Conservation (phyloP, 2,329 filamentous ascomycete species). For the Fusarium secorum region DNA sequence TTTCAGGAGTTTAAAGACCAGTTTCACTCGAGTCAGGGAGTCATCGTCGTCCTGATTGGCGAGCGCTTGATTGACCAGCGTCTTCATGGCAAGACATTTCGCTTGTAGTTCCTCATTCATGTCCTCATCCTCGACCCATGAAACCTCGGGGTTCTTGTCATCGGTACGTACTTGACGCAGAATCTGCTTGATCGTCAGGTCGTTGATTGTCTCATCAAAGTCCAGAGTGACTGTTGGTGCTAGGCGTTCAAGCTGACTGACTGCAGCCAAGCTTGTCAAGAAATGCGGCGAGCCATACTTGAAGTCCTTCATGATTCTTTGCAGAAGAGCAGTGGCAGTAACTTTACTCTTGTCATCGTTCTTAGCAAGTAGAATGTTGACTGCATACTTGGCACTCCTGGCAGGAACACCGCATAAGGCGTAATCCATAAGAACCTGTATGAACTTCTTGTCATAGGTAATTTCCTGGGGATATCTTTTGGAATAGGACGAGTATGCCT, state of each 20-base stretch:
- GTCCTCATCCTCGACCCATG: conserved; percentile 72
- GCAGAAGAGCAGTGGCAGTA: conserved; percentile 83
- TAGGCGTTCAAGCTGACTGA: conserved; percentile 79
- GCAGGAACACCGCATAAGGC: conserved; percentile 83
- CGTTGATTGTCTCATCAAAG: conserved; percentile 77
- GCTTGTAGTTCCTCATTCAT: conserved; percentile 83
- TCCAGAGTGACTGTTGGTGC: conserved; percentile 77
- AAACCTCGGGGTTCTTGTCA: conserved; percentile 63
- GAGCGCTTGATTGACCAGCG: conserved; percentile 85
- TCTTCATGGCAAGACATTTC: conserved; percentile 84
- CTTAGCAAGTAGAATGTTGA: conserved; percentile 85
- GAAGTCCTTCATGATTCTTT: conserved; percentile 77
- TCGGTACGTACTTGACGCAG: conserved; percentile 73
- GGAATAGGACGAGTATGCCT: conserved; percentile 91
- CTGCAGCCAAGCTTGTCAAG: conserved; percentile 74
- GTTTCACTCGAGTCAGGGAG: conserved; percentile 66
- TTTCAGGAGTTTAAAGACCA: conserved; percentile 81
- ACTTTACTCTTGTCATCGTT: conserved; percentile 77
- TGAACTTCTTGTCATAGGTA: conserved; percentile 80
- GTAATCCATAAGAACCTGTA: conserved; percentile 82
- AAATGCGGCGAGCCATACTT: conserved; percentile 77
- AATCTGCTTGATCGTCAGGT: conserved; percentile 78
- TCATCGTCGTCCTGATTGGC: conserved; percentile 61
- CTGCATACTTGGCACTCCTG: conserved; percentile 89
- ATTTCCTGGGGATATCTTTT: conserved; percentile 86